Conservation (phyloP, 345 rosid genomes). For the Syzygium grande region DNA sequence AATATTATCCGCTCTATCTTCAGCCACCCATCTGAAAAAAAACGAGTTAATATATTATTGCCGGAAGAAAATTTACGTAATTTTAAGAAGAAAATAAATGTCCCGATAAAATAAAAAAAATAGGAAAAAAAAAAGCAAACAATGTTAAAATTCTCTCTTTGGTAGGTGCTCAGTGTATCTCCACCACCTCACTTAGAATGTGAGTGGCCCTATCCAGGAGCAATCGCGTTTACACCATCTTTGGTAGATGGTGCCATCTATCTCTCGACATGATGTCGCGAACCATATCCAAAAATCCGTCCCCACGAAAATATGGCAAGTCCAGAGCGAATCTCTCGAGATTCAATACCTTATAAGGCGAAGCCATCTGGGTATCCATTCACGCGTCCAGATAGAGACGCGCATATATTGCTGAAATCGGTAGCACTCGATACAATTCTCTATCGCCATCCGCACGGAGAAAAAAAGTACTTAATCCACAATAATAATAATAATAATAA, state of each 20-base stretch:
- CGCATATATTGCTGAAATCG: neutral
- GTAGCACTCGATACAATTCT: too few relatives aligned
- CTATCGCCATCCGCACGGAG: too few relatives aligned
- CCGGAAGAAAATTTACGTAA: neutral
- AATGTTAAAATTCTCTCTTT: neutral
- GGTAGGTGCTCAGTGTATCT: neutral
- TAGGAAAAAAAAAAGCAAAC: neutral
- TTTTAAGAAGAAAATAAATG: neutral
- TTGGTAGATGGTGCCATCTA: neutral
- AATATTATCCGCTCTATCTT: neutral
- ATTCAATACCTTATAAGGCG: neutral
- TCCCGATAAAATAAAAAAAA: neutral
- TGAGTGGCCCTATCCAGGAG: neutral
- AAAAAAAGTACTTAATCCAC: too few relatives aligned
- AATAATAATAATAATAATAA: too few relatives aligned
- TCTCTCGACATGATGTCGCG: neutral
- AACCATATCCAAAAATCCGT: neutral
- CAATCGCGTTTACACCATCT: neutral
- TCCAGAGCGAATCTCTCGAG: neutral
- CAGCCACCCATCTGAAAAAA: neutral
- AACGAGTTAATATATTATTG: neutral
- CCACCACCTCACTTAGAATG: neutral
- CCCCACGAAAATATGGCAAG: neutral
- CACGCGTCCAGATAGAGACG: rapidly evolving
- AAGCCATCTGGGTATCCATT: neutral